These are phyloP conservation scores for Nannizziopsis barbatae DNA, from an alignment of 2,329 filamentous ascomycete genomes.

Conservation along the genomic window DNA sequence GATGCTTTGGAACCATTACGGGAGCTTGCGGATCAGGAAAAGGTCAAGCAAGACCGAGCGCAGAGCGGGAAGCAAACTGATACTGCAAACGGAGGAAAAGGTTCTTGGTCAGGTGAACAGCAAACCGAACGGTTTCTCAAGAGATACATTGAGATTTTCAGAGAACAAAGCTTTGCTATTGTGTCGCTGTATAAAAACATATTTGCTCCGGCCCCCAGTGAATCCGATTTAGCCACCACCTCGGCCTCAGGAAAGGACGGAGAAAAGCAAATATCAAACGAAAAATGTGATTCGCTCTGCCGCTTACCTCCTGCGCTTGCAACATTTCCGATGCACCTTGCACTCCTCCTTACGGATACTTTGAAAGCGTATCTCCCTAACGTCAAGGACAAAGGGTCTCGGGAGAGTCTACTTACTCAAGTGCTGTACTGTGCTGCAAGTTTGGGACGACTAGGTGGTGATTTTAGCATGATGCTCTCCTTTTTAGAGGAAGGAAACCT, in stretches of 20 bases:
- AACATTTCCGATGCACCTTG: slow-evolving; percentile 73
- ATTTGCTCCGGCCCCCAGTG: slow-evolving; percentile 51
- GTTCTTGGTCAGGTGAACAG: slow-evolving; percentile 50
- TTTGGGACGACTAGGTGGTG: slow-evolving; percentile 75
- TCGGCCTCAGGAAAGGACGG: slow-evolving; percentile 16
- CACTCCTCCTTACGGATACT: slow-evolving; percentile 68
- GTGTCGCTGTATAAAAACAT: slow-evolving; percentile 90
- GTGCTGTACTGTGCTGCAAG: slow-evolving; percentile 89
- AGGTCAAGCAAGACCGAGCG: slow-evolving; percentile 32
- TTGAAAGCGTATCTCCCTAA: slow-evolving; percentile 67
- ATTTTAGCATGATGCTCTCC: slow-evolving; percentile 83
- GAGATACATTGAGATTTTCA: slow-evolving; percentile 91
- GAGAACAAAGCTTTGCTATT: slow-evolving; percentile 93
- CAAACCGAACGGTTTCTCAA: slow-evolving; percentile 93
- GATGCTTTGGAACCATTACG: slow-evolving; percentile 74
- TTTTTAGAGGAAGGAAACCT: slow-evolving; percentile 34
- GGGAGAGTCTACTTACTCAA: slow-evolving; percentile 83
- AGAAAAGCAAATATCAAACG: neutral
- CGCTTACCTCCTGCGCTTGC: slow-evolving; percentile 64
- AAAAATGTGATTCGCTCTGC: slow-evolving; percentile 24
- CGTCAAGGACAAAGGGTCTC: slow-evolving; percentile 63
- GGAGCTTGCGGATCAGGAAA: slow-evolving; percentile 83
- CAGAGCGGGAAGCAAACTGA: slow-evolving; percentile 19
- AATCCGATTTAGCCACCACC: slow-evolving; percentile 22
- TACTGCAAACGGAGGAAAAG: slow-evolving; percentile 13